Evolutionary conservation across 2,329 filamentous ascomycete genomes (phyloP).

Genomic region (Colletotrichum musae): DNA sequence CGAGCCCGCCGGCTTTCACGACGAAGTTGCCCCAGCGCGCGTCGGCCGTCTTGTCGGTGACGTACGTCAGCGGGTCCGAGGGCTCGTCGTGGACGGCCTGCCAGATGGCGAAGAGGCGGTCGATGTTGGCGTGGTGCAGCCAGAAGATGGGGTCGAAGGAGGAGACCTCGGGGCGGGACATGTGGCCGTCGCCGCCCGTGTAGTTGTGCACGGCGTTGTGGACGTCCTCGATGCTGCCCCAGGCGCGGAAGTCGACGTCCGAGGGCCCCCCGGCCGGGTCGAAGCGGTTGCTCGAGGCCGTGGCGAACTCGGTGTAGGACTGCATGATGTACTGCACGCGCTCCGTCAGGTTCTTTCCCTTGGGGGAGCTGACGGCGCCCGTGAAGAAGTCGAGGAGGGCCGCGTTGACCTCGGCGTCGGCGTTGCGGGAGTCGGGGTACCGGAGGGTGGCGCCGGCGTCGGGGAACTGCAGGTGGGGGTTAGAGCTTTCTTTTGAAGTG

Average conservation of each 20-base stretch:
- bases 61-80: constrained; percentile 26
- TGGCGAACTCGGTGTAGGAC: constrained; percentile 34
- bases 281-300: constrained; percentile 30
- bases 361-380: constrained; percentile 3
- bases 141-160: constrained; percentile 77
- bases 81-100: constrained; percentile 36
- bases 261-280: constrained; percentile 10
- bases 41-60: constrained; percentile 18
- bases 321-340: constrained; percentile 36
- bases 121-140: constrained; percentile 52
- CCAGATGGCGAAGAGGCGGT: constrained; percentile 39
- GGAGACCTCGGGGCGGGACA: constrained; percentile 66
- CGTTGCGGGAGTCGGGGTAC: constrained; percentile 19
- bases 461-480: not conserved
- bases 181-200: constrained; percentile 55
- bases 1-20: constrained; percentile 44
- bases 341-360: constrained; percentile 37
- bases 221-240: constrained; percentile 52
- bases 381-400: constrained; percentile 24
- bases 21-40: constrained; percentile 49
- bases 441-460: constrained; percentile 43
- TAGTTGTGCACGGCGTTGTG: constrained; percentile 56
- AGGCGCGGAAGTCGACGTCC: constrained; percentile 24
- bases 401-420: constrained; percentile 6
- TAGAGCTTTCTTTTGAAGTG: not conserved